These are phyloP conservation scores for Leishmania lainsoni DNA, from an alignment of 208 protist species.

Conservation along the genomic window DNA sequence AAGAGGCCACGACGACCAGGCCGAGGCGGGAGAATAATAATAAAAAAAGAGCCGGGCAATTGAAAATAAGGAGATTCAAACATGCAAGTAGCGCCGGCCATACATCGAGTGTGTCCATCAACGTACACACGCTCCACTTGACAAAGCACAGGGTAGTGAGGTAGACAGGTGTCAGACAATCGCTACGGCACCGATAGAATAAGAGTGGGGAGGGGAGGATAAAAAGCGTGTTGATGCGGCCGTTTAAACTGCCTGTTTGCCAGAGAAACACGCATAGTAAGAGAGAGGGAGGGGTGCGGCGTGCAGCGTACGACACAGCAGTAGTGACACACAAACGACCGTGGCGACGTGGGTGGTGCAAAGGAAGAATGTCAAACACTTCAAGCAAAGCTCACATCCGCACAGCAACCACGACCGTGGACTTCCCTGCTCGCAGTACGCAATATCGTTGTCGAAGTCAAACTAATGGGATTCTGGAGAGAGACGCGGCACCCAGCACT, in stretches of 20 bases:
- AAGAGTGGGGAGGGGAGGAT: not conserved
- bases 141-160: too few species aligned
- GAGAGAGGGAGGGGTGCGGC: not conserved
- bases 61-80: not conserved
- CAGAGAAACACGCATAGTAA: not conserved
- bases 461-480: not conserved
- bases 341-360: not conserved
- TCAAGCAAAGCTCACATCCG: not conserved
- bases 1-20: not conserved
- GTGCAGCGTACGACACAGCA: not conserved
- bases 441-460: slow-evolving; percentile 6
- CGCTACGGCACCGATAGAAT: too few species aligned
- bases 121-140: too few species aligned
- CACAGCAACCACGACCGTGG: not conserved
- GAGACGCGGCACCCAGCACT: not conserved
- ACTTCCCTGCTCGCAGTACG: not conserved
- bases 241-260: not conserved
- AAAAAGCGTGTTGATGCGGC: not conserved
- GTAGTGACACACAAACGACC: not conserved
- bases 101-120: not conserved
- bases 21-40: too few species aligned
- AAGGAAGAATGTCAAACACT: not conserved
- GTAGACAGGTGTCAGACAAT: too few species aligned
- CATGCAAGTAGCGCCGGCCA: slow-evolving; percentile 9
- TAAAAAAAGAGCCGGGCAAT: slow-evolving; percentile 1